Percentiles rank a stretch among this genome's conserved stretches.
These are phyloP conservation scores for Fusarium humuli DNA, from an alignment of 2,329 filamentous ascomycete species.

Conservation along the genomic window DNA sequence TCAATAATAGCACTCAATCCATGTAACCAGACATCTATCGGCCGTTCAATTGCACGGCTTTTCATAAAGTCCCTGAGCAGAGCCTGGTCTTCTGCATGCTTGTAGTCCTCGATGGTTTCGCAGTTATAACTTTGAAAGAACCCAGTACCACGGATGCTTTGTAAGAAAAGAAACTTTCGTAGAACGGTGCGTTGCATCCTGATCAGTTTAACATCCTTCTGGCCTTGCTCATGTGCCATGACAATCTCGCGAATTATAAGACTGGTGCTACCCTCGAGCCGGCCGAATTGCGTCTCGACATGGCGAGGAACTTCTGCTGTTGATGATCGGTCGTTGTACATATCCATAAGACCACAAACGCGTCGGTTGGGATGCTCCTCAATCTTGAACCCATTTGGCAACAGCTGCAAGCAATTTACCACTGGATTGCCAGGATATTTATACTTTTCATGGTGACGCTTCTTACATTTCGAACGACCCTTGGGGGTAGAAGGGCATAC, in stretches of 20 bases:
- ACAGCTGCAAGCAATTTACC: neutral
- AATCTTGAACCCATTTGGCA: fast-evolving
- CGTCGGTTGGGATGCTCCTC: neutral
- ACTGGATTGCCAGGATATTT: neutral
- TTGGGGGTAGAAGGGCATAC: neutral
- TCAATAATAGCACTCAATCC: neutral
- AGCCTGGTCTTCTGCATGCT: neutral
- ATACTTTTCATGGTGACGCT: neutral
- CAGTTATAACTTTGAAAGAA: neutral
- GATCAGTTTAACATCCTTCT: fast-evolving
- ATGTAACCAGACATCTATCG: neutral
- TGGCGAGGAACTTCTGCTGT: fast-evolving
- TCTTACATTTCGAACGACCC: neutral
- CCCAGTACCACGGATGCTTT: fast-evolving
- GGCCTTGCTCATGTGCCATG: neutral
- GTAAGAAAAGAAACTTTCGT: neutral
- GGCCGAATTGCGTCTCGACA: fast-evolving
- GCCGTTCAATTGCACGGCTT: neutral
- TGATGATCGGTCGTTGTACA: neutral
- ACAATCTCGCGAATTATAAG: neutral
- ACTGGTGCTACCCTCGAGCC: neutral
- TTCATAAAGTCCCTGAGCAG: neutral
- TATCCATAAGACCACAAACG: neutral
- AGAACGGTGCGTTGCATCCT: neutral
- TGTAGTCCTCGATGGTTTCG: neutral